Base-by-base conservation (phyloP, 495 filamentous ascomycete genomes). In the Usnea hakonensis region DNA sequence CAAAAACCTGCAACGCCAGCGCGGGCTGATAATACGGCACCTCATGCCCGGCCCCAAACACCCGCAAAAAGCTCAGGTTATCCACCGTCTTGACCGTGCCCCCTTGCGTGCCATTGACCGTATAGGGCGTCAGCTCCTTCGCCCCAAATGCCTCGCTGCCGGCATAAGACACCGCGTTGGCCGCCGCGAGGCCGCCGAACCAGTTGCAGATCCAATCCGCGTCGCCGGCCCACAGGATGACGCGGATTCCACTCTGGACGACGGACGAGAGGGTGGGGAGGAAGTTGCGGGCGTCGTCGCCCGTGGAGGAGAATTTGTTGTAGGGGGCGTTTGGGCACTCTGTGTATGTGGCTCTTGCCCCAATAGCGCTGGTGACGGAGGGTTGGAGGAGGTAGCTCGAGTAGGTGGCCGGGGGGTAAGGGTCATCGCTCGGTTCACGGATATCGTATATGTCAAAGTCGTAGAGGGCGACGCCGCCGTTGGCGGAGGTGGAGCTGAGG, bases 131-230 rank as follows among this genome's bases (percentile, higher is more conserved):
- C 30, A 83, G 57, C 0, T 69, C 40, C 41, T 71, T 72, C 41
- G 67, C 59, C 11, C 67, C 65, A 66, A 84, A 85, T 2, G 72
- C 63, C 2, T 69, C 55, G 17, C 70, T 63, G 9, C 75, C 75
- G 3, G 65, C 17, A 58, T 75, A 83, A 36, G 65, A 40, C 21
- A 82, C 70, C 0, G 73, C 72, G 43, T 83, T 72, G 23, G 78
- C 81, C 28, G 75, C 77, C 0, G 62, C 71, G 11, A 75, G 68
- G 14, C 62, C 71, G 32, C 82, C 82, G 37, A 76, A 68, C 77
- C 78, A 83, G 69, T 85, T 84, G 66, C 79, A 84, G 64, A 82
- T 81, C 72, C 74, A 83, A 66, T 84, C 81, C 13, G 77, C 76
- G 62, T 81, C 81, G 55, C 83, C 82, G 10, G 81, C 81, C 82